Base-by-base conservation (phyloP, 768 basidiomycete species). In the Leccinum broughii region DNA sequence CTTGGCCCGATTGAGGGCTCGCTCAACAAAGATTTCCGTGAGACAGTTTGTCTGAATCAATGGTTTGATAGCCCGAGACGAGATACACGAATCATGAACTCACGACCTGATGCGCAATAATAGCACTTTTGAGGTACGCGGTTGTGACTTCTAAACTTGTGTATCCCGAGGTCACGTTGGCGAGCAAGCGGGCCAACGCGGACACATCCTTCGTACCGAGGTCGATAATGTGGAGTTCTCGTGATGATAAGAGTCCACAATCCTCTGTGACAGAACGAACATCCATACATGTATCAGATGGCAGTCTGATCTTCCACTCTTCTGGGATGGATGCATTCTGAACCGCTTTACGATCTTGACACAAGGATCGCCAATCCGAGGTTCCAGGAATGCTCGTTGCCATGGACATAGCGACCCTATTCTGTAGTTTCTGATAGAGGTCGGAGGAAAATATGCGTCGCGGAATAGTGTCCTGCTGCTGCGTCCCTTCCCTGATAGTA, bases 61-160 rank as follows among this genome's bases (percentile, higher is more conserved):
- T 41, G 14, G 1, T 49, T 22, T 22, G 28, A 55, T 37, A 46
- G 49, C 3, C 3, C 15, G 14, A 37, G 15, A 53, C 11, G 1
- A 34, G 26, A 51, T 37, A 7, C 15, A 46, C 2, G 9, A 37
- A 60, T 26, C 17, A 17, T 11, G 49, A 37, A 62, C 70, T 63
- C 51, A 71, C 70, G 1, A 62, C 51, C 32, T 70, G 70, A 51
- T 72, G 70, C 13, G 70, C 68, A 15, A 72, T 24, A 54, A 72
- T 51, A 13, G 70, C 68, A 20, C 70, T 72, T 64, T 70, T 71
- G 59, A 70, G 67, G 49, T 71, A 71, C 1, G 70, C 70, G 1
- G 64, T 68, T 17, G 70, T 72, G 39, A 70, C 70, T 26, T 70
- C 70, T 6, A 70, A 4, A 51, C 66, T 71, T 30, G 70, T 68